These are phyloP conservation scores for Sugiyamaella mastotermitis DNA, from an alignment of 805 yeast genomes.

Conservation along the genomic window DNA sequence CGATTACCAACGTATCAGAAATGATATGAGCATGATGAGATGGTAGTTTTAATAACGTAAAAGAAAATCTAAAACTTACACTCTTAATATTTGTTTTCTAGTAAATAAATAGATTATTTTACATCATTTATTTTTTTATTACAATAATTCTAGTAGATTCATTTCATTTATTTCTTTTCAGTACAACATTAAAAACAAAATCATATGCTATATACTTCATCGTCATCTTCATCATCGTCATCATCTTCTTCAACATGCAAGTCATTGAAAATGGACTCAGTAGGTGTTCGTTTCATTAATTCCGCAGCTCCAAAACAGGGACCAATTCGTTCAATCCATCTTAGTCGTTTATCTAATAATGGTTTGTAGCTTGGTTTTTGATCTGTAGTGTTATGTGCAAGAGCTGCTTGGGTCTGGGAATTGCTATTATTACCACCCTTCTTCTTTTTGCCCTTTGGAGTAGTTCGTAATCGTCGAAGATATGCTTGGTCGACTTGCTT, in stretches of 20 bases:
- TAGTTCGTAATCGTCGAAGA: slow-evolving; percentile 69
- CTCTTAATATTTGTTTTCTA: no score
- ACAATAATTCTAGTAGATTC: no score
- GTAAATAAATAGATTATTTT: no score
- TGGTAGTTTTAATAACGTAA: slow-evolving; percentile 23
- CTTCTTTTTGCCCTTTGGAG: slow-evolving; percentile 58
- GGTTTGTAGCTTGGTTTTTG: slow-evolving; percentile 19
- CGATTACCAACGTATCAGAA: slow-evolving; percentile 53
- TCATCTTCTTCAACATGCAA: slow-evolving; percentile 39
- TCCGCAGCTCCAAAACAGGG: slow-evolving; percentile 66
- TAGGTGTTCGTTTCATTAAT: slow-evolving; percentile 72
- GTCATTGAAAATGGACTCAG: slow-evolving; percentile 49
- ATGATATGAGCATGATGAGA: slow-evolving; percentile 37
- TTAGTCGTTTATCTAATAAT: slow-evolving; percentile 60
- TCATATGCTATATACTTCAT: slow-evolving; percentile 10
- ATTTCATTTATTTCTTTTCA: no score
- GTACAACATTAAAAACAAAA: no score
- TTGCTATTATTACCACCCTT: slow-evolving; percentile 15
- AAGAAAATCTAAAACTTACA: neutral
- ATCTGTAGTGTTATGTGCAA: neutral
- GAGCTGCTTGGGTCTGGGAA: neutral
- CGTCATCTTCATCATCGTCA: slow-evolving; percentile 33
- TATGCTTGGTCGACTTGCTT: slow-evolving; percentile 96
- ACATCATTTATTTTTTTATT: no score
- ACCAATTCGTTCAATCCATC: slow-evolving; percentile 90